Percentiles rank a stretch among this genome's conserved stretches.
Evolutionary conservation across 805 yeast genomes (phyloP).

Genomic region (Barnettozyma pratensis): DNA sequence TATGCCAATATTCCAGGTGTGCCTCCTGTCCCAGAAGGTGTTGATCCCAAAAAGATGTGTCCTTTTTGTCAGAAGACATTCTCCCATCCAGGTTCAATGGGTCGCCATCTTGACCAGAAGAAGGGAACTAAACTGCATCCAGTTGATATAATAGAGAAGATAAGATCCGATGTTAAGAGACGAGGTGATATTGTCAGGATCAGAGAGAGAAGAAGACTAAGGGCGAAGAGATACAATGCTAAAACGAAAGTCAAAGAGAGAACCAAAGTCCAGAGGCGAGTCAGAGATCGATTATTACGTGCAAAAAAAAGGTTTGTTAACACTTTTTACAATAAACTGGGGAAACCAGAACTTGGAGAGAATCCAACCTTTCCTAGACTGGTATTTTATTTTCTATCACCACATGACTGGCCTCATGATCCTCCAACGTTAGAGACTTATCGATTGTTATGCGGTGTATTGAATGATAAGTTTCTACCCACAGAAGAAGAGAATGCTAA

Average conservation of each 20-base stretch:
- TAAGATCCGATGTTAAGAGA: conserved; percentile 46
- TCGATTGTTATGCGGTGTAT: conserved; percentile 27
- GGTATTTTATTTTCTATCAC: conserved; percentile 41
- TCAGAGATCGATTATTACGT: conserved; percentile 36
- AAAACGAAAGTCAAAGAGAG: conserved; percentile 44
- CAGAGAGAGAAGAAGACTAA: conserved; percentile 33
- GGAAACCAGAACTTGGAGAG: conserved; percentile 34
- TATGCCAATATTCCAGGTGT: conserved; percentile 12
- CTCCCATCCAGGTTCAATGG: conserved; percentile 54
- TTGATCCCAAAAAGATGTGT: conserved; percentile 34
- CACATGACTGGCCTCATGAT: conserved; percentile 46
- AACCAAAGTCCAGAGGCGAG: conserved; percentile 39
- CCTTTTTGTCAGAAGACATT: conserved; percentile 49
- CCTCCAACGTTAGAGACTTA: conserved; percentile 46
- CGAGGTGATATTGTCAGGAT: conserved; percentile 43
- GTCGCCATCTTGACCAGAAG: conserved; percentile 53
- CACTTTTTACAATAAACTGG: conserved; percentile 32
- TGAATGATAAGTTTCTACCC: conserved; percentile 21
- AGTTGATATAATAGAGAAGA: conserved; percentile 36
- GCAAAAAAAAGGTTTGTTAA: conserved; percentile 33
- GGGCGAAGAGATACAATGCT: conserved; percentile 41
- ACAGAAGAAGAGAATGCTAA: conserved; percentile 7
- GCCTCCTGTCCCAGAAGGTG: conserved; percentile 26
- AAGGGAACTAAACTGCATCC: conserved; percentile 53
- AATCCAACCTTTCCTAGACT: conserved; percentile 46